Conservation (phyloP, 768 basidiomycete species). For the Termitomyces sp. region DNA sequence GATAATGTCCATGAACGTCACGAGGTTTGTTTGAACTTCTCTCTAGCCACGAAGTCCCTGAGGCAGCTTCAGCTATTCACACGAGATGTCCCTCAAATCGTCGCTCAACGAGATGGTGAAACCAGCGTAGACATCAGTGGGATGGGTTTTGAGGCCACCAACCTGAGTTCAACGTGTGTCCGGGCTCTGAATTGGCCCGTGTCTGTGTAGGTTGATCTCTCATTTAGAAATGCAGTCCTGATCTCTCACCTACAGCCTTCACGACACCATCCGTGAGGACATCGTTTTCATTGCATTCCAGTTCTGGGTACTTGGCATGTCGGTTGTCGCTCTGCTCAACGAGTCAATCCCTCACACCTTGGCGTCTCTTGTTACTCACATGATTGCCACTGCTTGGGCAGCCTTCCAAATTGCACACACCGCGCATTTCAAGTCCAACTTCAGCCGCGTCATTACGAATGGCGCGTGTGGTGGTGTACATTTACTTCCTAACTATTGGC, state of each 20-base stretch:
- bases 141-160: constrained; percentile 24
- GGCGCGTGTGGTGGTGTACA: constrained; percentile 52
- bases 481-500: constrained; percentile 65
- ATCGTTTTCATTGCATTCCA: constrained; percentile 75
- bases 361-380: constrained; percentile 68
- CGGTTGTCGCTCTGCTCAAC: constrained; percentile 62
- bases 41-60: background rate
- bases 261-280: constrained; percentile 73
- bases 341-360: constrained; percentile 81
- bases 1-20: constrained; percentile 11
- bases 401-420: constrained; percentile 63
- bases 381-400: constrained; percentile 70
- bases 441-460: constrained; percentile 50
- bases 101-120: constrained; percentile 14
- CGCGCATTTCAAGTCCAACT: constrained; percentile 48
- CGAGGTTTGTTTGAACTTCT: background rate
- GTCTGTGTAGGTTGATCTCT: constrained; percentile 43
- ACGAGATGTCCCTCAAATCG: constrained; percentile 12
- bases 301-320: constrained; percentile 78
- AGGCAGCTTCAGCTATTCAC: constrained; percentile 1
- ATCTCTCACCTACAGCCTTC: constrained; percentile 38
- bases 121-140: constrained; percentile 27
- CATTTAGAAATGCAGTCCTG: background rate
- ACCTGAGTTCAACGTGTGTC: constrained; percentile 46
- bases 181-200: constrained; percentile 66